Evolutionary conservation across 441 rosid genomes (phyloP).

Genomic region (Arabidopsis hybrid): DNA sequence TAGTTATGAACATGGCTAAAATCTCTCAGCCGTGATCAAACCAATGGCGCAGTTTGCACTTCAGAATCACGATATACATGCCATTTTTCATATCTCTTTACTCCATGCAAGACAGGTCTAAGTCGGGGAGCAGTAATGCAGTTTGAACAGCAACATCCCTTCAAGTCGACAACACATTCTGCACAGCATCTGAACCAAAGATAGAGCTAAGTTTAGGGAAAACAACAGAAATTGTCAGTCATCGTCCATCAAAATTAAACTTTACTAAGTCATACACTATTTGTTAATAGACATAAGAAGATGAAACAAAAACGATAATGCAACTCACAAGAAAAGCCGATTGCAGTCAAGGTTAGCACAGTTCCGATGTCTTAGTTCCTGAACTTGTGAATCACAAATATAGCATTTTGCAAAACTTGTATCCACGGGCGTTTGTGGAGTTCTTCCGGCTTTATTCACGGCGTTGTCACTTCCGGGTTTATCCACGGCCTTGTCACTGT

Average conservation of each 20-base stretch:
- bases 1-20: too few species aligned
- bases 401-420: slow-evolving; percentile 73
- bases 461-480: slow-evolving; percentile 46
- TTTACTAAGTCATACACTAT: neutral
- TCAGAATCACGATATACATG: slow-evolving; percentile 65
- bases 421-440: slow-evolving; percentile 43
- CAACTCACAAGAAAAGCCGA: slow-evolving; percentile 80
- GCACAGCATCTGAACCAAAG: slow-evolving; percentile 67
- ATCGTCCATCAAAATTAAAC: neutral
- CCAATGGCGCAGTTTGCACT: slow-evolving; percentile 37
- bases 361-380: slow-evolving; percentile 81
- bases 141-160: slow-evolving; percentile 76
- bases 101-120: slow-evolving; percentile 80
- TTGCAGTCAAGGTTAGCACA: slow-evolving; percentile 97
- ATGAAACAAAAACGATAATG: slow-evolving; percentile 21
- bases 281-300: neutral
- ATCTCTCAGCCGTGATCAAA: slow-evolving; percentile 11
- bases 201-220: slow-evolving; percentile 19
- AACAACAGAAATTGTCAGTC: neutral
- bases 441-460: slow-evolving; percentile 31
- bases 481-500: slow-evolving; percentile 46
- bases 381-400: slow-evolving; percentile 65
- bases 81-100: slow-evolving; percentile 89
- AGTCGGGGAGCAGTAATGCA: slow-evolving; percentile 77
- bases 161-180: slow-evolving; percentile 58